Evolutionary conservation across 73 alveolate species (phyloP).

Genomic region (Blepharisma stoltei): DNA sequence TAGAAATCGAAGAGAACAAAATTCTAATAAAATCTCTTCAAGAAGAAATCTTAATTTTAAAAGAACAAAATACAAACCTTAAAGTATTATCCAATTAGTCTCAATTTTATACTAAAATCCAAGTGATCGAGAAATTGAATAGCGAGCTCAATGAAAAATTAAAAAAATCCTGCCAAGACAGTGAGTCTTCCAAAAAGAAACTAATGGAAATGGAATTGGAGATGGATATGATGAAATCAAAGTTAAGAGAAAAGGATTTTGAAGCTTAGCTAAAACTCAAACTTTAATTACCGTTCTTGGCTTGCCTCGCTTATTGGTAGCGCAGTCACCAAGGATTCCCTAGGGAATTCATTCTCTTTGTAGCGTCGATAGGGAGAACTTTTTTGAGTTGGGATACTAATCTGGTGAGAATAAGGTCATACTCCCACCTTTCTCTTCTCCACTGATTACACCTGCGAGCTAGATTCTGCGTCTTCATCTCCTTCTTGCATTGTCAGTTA

Average conservation of each 20-base stretch:
- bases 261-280: neutral
- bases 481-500: no score
- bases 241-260: constrained; percentile 6
- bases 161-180: neutral
- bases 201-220: constrained; percentile 4
- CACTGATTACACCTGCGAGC: no score
- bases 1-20: neutral
- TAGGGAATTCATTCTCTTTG: no score
- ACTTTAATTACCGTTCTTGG: no score
- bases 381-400: no score
- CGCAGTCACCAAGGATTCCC: no score
- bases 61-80: neutral
- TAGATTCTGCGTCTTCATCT: no score
- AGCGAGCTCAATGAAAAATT: neutral
- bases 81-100: neutral
- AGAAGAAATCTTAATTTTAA: neutral
- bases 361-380: no score
- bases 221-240: neutral
- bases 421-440: no score
- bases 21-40: neutral
- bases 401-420: no score
- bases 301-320: no score
- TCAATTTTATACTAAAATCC: neutral
- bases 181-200: neutral
- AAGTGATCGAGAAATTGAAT: neutral